phyloP scores from a whole-genome alignment of 2,329 filamentous ascomycete species.

The Pleomassaria siparia region DNA sequence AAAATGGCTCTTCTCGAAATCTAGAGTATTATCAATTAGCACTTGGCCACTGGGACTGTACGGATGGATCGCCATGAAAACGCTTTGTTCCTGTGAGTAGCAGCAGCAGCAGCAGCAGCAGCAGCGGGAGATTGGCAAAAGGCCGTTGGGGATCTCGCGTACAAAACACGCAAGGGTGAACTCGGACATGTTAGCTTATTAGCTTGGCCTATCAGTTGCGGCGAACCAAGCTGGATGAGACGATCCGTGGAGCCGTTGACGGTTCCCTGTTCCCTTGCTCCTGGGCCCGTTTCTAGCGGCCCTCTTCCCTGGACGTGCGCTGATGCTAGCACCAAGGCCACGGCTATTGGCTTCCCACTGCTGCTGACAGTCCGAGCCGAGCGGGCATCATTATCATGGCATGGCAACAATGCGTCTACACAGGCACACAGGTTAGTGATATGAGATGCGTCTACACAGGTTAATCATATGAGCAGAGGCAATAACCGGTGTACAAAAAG shows the following conservation, averaged over 20 bases:
- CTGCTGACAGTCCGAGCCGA: background rate
- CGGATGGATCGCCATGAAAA: background rate
- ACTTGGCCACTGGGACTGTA: too few relatives aligned
- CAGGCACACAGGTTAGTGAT: too few relatives aligned
- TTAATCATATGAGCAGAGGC: too few relatives aligned
- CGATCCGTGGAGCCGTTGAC: background rate
- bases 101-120: background rate
- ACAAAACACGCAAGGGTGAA: background rate
- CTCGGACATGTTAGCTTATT: background rate
- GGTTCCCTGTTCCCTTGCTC: background rate
- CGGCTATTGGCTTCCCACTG: slow-evolving; percentile 6
- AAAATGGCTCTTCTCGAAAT: too few relatives aligned
- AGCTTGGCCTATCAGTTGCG: background rate
- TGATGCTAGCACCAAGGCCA: background rate
- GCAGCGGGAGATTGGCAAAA: slow-evolving; percentile 3
- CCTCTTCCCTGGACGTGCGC: slow-evolving; percentile 1
- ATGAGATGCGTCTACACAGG: too few relatives aligned
- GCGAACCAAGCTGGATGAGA: background rate
- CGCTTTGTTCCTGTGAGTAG: background rate
- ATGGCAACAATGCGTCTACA: background rate
- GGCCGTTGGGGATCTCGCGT: background rate
- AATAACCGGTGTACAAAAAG: too few relatives aligned
- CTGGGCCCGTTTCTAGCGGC: background rate
- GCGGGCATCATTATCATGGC: background rate
- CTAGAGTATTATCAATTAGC: too few relatives aligned